Percentiles rank a stretch among this genome's conserved stretches.
phyloP scores from a whole-genome alignment of 208 protist genomes.

The Blechomonas ayalai region DNA sequence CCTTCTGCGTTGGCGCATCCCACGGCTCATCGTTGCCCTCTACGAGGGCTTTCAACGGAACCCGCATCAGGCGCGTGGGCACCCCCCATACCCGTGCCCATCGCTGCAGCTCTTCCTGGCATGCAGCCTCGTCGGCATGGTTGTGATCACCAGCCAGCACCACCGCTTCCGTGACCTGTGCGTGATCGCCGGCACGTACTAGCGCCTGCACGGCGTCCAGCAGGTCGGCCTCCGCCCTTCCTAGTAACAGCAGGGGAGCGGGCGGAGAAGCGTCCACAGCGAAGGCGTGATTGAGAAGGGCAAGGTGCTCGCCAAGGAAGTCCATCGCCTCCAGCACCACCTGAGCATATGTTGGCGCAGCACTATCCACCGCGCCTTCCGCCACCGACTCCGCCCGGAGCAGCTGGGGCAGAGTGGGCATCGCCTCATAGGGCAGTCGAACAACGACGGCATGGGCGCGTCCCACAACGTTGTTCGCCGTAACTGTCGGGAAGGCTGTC shows the following conservation, averaged over 20 bases:
- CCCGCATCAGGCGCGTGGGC: slow-evolving; percentile 16
- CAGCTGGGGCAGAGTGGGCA: slow-evolving; percentile 8
- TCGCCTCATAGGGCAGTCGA: slow-evolving; percentile 37
- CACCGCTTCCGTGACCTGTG: slow-evolving; percentile 2
- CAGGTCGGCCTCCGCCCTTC: slow-evolving; percentile 7
- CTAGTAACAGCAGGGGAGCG: slow-evolving; percentile 18
- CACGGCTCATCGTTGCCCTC: slow-evolving; percentile 60
- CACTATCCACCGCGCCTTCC: too few species aligned
- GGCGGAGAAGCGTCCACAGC: not conserved
- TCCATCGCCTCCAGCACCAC: slow-evolving; percentile 28
- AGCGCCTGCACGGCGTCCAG: slow-evolving; percentile 5
- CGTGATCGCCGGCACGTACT: not conserved
- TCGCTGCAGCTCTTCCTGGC: slow-evolving; percentile 3
- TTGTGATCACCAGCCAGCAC: slow-evolving; percentile 36
- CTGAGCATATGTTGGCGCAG: slow-evolving; percentile 7
- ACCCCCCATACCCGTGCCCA: slow-evolving; percentile 4
- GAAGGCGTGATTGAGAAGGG: slow-evolving; percentile 17
- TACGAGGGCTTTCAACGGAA: slow-evolving; percentile 44
- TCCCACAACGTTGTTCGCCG: slow-evolving; percentile 21
- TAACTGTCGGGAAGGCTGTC: slow-evolving; percentile 39
- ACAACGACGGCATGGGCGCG: slow-evolving; percentile 33
- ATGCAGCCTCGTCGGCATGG: not conserved
- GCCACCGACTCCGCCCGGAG: slow-evolving; percentile 2
- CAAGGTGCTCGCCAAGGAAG: slow-evolving; percentile 58
- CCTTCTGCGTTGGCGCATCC: slow-evolving; percentile 55